These are phyloP conservation scores for Trypanosoma platydactyli DNA, from an alignment of 208 protist genomes.

Conservation along the genomic window DNA sequence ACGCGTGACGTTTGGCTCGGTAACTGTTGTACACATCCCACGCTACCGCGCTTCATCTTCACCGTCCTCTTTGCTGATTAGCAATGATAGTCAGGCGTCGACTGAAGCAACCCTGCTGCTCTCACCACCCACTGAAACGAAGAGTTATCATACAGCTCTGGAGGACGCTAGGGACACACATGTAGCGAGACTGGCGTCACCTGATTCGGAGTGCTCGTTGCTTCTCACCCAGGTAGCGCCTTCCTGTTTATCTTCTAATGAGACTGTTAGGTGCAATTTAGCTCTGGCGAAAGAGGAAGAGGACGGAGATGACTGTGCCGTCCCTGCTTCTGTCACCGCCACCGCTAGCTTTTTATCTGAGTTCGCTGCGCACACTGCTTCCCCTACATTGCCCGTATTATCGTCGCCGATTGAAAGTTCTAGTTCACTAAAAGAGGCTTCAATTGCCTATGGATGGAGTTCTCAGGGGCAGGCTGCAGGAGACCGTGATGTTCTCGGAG, in stretches of 20 bases:
- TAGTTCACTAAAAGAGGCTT: too few relatives aligned
- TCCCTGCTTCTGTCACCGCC: background rate
- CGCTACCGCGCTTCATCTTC: background rate
- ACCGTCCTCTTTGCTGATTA: background rate
- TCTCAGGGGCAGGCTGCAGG: background rate
- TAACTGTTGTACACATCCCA: constrained; percentile 19
- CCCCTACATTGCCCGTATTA: background rate
- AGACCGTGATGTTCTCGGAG: constrained; percentile 4
- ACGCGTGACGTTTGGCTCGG: constrained; percentile 25
- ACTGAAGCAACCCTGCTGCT: background rate
- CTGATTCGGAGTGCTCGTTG: constrained; percentile 14
- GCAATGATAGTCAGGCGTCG: background rate
- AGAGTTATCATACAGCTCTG: background rate
- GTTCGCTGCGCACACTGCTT: background rate
- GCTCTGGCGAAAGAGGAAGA: background rate
- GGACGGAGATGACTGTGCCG: background rate
- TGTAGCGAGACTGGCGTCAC: background rate
- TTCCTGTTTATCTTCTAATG: background rate
- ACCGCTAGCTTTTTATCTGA: background rate
- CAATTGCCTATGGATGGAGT: too few relatives aligned
- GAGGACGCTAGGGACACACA: constrained; percentile 6
- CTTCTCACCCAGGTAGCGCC: constrained; percentile 16
- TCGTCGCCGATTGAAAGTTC: background rate
- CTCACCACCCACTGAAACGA: background rate
- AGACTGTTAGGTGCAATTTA: background rate